Conservation (phyloP, 495 filamentous ascomycete species). For the Aspergillus incahuasiensis region DNA sequence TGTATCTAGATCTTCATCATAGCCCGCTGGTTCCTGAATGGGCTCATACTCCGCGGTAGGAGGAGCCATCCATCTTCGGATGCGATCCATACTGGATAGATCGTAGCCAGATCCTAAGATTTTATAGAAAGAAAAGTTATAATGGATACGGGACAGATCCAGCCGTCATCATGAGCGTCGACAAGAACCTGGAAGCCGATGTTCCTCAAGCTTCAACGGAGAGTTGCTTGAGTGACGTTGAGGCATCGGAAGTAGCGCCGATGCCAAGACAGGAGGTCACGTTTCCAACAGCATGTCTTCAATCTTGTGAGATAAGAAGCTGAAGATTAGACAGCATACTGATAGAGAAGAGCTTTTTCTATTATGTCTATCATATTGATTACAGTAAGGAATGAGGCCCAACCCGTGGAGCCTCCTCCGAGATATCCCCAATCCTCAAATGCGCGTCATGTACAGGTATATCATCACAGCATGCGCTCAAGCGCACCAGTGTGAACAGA, state of each 20-base stretch:
- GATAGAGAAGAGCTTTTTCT: slow-evolving; percentile 11
- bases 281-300: slow-evolving; percentile 3
- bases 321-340: not conserved
- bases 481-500: slow-evolving; percentile 4
- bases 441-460: slow-evolving; percentile 11
- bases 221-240: not conserved
- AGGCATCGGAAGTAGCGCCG: not conserved
- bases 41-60: slow-evolving; percentile 52
- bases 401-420: not conserved
- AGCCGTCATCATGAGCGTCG: slow-evolving; percentile 5
- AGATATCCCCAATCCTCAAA: not conserved
- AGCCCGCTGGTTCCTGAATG: slow-evolving; percentile 40
- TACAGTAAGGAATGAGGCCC: not conserved
- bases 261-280: slow-evolving; percentile 5
- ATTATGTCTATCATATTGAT: slow-evolving; percentile 14
- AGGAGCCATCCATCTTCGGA: slow-evolving; percentile 45
- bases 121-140: not conserved
- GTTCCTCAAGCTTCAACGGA: not conserved
- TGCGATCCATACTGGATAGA: slow-evolving; percentile 37
- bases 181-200: not conserved
- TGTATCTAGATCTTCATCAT: slow-evolving; percentile 24
- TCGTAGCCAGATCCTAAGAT: not conserved
- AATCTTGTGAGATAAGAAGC: not conserved
- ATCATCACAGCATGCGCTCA: slow-evolving; percentile 6
- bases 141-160: not conserved